Percentiles rank a stretch among this genome's conserved stretches.
phyloP scores from a whole-genome alignment of 805 yeast genomes.

The Zygosaccharomyces rouxii region DNA sequence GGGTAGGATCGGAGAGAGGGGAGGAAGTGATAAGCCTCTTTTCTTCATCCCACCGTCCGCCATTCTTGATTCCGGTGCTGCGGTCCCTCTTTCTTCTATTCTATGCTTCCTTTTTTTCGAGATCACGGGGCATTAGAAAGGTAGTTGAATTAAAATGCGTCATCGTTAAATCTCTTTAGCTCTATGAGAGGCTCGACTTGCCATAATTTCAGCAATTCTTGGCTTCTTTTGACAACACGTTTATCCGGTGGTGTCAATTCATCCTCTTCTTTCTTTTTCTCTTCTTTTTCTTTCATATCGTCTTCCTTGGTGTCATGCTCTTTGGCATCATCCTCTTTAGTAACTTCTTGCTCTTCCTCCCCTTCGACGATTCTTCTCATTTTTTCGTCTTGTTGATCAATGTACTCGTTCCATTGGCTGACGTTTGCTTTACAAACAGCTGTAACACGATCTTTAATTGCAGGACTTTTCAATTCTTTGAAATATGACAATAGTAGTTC shows the following conservation, averaged over 20 bases:
- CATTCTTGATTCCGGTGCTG: background rate
- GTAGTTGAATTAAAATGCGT: constrained; percentile 16
- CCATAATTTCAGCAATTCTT: constrained; percentile 19
- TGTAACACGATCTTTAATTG: constrained; percentile 18
- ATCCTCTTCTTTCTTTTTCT: constrained; percentile 7
- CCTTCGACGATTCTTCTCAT: constrained; percentile 26
- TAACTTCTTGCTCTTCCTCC: constrained; percentile 7
- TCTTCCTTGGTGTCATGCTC: constrained; percentile 11
- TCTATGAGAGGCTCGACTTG: constrained; percentile 8
- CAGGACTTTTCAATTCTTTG: constrained; percentile 13
- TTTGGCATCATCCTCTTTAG: constrained; percentile 8
- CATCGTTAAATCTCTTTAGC: constrained; percentile 13
- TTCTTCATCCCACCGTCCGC: background rate
- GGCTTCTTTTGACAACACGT: constrained; percentile 23
- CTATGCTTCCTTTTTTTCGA: constrained; percentile 35
- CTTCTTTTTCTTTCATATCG: constrained; percentile 11
- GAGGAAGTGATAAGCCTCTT: too few species aligned
- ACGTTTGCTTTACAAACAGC: constrained; percentile 21
- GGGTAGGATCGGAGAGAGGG: too few species aligned
- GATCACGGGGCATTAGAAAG: constrained; percentile 28
- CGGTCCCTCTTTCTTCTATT: background rate
- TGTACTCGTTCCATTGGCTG: constrained; percentile 27
- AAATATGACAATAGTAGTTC: constrained; percentile 30
- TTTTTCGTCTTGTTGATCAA: constrained; percentile 21
- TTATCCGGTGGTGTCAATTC: constrained; percentile 24